Percentiles rank a stretch among this genome's conserved stretches.
phyloP scores from a whole-genome alignment of 2,329 filamentous ascomycete species.

The Metarhizium robertsii region DNA sequence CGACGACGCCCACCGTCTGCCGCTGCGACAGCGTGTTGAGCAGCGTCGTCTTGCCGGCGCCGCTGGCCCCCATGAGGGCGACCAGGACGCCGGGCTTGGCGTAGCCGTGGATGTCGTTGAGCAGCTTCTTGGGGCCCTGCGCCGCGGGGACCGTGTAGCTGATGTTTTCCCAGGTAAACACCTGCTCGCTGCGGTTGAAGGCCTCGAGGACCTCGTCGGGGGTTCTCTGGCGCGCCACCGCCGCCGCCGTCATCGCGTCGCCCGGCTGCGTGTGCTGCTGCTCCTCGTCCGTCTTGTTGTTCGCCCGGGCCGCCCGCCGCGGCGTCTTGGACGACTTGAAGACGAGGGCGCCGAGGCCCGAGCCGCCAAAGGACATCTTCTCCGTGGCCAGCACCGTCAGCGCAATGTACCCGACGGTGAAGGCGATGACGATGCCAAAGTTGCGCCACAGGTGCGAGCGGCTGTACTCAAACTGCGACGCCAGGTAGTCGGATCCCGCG shows the following conservation, averaged over 20 bases:
- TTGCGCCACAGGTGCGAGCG: slow-evolving; percentile 57
- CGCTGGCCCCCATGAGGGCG: slow-evolving; percentile 7
- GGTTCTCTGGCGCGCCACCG: slow-evolving; percentile 1
- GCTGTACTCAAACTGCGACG: slow-evolving; percentile 39
- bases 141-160: slow-evolving; percentile 55
- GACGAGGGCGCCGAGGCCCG: slow-evolving; percentile 58
- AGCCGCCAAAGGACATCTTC: slow-evolving; percentile 49
- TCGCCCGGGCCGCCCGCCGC: background rate
- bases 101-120: slow-evolving; percentile 9
- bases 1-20: slow-evolving; percentile 31
- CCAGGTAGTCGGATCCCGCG: slow-evolving; percentile 46
- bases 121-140: slow-evolving; percentile 17
- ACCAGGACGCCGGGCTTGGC: slow-evolving; percentile 6
- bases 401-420: slow-evolving; percentile 61
- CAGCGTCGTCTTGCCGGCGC: slow-evolving; percentile 7
- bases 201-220: slow-evolving; percentile 30
- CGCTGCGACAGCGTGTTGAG: slow-evolving; percentile 7
- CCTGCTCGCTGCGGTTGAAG: slow-evolving; percentile 47
- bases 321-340: slow-evolving; percentile 44
- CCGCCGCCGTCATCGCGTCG: background rate
- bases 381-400: slow-evolving; percentile 62
- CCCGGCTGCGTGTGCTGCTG: slow-evolving; percentile 8
- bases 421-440: slow-evolving; percentile 65
- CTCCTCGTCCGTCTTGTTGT: slow-evolving; percentile 12
- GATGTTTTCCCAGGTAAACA: slow-evolving; percentile 62